Base-by-base conservation (phyloP, 208 protist species). In the Leishmania turanica region DNA sequence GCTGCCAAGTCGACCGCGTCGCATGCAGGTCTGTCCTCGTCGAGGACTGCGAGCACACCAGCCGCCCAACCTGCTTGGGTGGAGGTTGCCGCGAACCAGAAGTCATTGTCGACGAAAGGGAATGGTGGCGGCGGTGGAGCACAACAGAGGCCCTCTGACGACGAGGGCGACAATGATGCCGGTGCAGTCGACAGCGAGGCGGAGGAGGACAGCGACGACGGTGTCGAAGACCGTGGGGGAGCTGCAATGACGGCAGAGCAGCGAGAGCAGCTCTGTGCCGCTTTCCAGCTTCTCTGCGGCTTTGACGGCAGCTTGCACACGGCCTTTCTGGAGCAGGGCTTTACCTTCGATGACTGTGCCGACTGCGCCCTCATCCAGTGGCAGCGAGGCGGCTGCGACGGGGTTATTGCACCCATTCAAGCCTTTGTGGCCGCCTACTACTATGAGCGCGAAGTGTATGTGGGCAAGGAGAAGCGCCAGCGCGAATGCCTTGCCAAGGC, bases 281-380 rank as follows among this genome's bases (percentile, higher is more conserved):
- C 88, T 19, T 91, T 87, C 45, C 78, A 84, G 37, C 66, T 92
- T 7, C 81, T 95, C n/a, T 89, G 85, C 56, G 88, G 88, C 54
- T 83, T 77, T 73, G 84, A 80, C 27, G 77, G 69, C 40, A 17
- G 51, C 49, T 84, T 86, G 45, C 69, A 82, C 8, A 74, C 45
- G 27, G 80, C 84, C 1, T 92, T 96, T 78, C 53, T 93, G 17
- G 75, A 89, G 75, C 93, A 96, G 71, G 94, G 94, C 49, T 94
- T 96, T 74, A 68, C 70, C 53, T 97, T 96, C 80, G 88, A 91
- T 75, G 79, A 90, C 37, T 74, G 85, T 3, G 78, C 93, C 15
- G 88, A 93, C 60, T 96, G 91, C 75, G 88, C 83, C 1, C 90
- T 97, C 51, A 79, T 94, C 31, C 92, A 96, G 84, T 88, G 87